phyloP scores from a whole-genome alignment of 805 yeast genomes.

The Yamadazyma kitorensis region DNA sequence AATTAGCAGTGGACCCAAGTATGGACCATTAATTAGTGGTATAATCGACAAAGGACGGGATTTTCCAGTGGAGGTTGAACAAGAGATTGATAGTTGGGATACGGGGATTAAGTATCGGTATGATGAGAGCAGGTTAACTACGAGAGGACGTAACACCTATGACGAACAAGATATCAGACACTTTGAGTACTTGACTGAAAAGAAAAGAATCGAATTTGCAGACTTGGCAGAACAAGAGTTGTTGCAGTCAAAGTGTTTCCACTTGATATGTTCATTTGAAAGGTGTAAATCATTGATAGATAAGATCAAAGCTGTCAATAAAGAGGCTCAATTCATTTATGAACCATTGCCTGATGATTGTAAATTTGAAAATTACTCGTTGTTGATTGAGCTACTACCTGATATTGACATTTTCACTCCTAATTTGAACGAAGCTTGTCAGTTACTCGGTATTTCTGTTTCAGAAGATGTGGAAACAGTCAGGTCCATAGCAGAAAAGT shows the following conservation, averaged over 20 bases:
- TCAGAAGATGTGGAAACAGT: slow-evolving; percentile 28
- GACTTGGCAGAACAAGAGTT: slow-evolving; percentile 49
- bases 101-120: slow-evolving; percentile 57
- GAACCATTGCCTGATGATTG: slow-evolving; percentile 88
- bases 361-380: slow-evolving; percentile 39
- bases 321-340: slow-evolving; percentile 55
- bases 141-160: slow-evolving; percentile 80
- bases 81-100: slow-evolving; percentile 55
- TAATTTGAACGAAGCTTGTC: slow-evolving; percentile 79
- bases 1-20: slow-evolving; percentile 40
- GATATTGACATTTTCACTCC: slow-evolving; percentile 70
- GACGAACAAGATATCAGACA: slow-evolving; percentile 51
- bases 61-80: slow-evolving; percentile 52
- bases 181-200: slow-evolving; percentile 63
- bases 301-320: slow-evolving; percentile 23
- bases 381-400: slow-evolving; percentile 36
- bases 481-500: slow-evolving; percentile 32
- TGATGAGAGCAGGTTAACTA: slow-evolving; percentile 55
- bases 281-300: slow-evolving; percentile 52
- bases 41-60: slow-evolving; percentile 80
- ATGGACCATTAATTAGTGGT: slow-evolving; percentile 50
- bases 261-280: slow-evolving; percentile 70
- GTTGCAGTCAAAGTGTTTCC: slow-evolving; percentile 47
- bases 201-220: slow-evolving; percentile 52
- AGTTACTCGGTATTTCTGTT: slow-evolving; percentile 45